Conservation (phyloP, 805 yeast species). For the Myxozyma sirexii region DNA sequence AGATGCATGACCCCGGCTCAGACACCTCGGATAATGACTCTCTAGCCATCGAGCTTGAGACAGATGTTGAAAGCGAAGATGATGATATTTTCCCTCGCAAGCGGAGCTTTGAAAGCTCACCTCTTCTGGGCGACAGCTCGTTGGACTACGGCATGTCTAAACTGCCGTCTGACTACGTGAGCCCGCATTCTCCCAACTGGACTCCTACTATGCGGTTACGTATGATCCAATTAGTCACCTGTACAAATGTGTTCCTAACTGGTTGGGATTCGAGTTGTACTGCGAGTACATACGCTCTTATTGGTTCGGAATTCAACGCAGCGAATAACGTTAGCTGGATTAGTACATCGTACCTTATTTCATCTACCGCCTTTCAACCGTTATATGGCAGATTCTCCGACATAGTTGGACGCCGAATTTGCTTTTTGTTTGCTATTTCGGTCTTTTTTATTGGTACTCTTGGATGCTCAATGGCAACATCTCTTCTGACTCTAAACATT, state of each 20-base stretch:
- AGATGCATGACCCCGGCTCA: conserved; percentile 29
- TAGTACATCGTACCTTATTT: conserved; percentile 62
- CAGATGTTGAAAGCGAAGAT: conserved; percentile 27
- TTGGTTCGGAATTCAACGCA: conserved; percentile 53
- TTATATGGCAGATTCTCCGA: conserved; percentile 68
- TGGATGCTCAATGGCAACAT: conserved; percentile 35
- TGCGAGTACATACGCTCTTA: conserved; percentile 52
- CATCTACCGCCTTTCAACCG: conserved; percentile 70
- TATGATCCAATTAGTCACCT: conserved; percentile 36
- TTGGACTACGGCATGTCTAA: conserved; percentile 5
- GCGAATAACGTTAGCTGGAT: conserved; percentile 62
- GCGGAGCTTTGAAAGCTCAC: conserved; percentile 13
- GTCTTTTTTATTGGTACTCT: conserved; percentile 33
- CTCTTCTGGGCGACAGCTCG: conserved; percentile 13
- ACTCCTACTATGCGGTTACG: conserved; percentile 33
- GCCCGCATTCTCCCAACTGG: conserved; percentile 34
- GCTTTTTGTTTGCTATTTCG: conserved; percentile 43
- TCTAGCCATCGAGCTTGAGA: conserved; percentile 33
- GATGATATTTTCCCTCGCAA: conserved; percentile 21
- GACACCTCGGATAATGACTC: conserved; percentile 33
- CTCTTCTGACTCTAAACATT: conserved; percentile 32
- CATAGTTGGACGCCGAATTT: conserved; percentile 44
- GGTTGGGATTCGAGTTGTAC: conserved; percentile 55
- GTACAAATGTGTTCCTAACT: conserved; percentile 48
- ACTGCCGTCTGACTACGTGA: conserved; percentile 29